Conservation (phyloP, 441 rosid genomes). For the Erysimum pusillum region DNA sequence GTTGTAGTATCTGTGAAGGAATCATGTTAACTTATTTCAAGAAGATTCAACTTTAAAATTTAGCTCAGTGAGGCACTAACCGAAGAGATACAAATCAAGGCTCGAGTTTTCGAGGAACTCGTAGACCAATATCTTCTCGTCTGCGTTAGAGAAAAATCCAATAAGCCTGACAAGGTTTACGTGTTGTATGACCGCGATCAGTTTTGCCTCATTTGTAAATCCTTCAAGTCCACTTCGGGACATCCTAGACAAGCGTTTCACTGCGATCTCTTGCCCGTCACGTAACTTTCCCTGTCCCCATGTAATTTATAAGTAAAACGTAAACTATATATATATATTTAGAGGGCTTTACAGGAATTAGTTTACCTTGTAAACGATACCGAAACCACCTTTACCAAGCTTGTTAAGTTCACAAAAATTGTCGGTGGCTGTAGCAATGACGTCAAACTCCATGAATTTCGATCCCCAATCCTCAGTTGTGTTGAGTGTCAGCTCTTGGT, state of each 20-base stretch:
- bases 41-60: too few species aligned
- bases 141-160: background rate
- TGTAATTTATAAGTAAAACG: background rate
- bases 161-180: slow-evolving; percentile 23
- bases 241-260: slow-evolving; percentile 10
- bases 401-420: background rate
- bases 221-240: slow-evolving; percentile 6
- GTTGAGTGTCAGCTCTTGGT: background rate
- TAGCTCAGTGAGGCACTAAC: background rate
- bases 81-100: slow-evolving; percentile 28
- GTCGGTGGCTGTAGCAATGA: background rate
- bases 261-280: slow-evolving; percentile 51
- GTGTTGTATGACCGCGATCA: slow-evolving; percentile 37
- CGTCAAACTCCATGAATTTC: background rate
- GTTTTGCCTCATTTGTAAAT: slow-evolving; percentile 21
- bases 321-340: too few species aligned
- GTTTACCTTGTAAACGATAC: background rate
- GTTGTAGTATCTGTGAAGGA: slow-evolving; percentile 53
- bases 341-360: background rate
- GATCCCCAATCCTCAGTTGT: background rate
- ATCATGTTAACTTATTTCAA: background rate
- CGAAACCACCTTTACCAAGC: slow-evolving; percentile 1
- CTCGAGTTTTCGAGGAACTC: slow-evolving; percentile 36
- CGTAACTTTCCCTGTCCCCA: slow-evolving; percentile 56
- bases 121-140: slow-evolving; percentile 30